These are phyloP conservation scores for Hygrocybe punicea DNA, from an alignment of 768 basidiomycete species.

Conservation along the genomic window DNA sequence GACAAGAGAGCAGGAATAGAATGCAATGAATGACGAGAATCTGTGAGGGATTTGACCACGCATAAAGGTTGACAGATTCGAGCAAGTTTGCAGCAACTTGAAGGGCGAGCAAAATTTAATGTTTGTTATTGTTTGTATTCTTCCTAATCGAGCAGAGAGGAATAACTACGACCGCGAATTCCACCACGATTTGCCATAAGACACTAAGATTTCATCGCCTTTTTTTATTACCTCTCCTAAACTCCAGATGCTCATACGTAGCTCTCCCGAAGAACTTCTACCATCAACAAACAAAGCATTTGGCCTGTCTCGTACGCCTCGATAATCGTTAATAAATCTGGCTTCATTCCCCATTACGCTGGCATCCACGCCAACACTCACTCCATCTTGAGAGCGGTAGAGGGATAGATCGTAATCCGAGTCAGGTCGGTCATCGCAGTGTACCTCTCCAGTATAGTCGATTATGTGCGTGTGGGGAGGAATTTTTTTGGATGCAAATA, in stretches of 20 bases:
- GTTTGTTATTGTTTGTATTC: neutral
- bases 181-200: conserved; percentile 91
- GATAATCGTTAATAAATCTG: conserved; percentile 87
- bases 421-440: conserved; percentile 65
- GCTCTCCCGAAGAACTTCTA: conserved; percentile 52
- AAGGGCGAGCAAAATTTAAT: too few species aligned
- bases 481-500: conserved; percentile 77
- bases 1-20: conserved; percentile 53
- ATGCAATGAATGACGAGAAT: conserved; percentile 54
- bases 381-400: conserved; percentile 52
- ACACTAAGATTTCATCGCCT: conserved; percentile 82
- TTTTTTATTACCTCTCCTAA: conserved; percentile 57
- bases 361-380: conserved; percentile 78
- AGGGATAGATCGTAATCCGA: conserved; percentile 91
- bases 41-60: conserved; percentile 49
- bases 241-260: conserved; percentile 77
- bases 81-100: conserved; percentile 5
- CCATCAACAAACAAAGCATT: conserved; percentile 70
- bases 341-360: conserved; percentile 76
- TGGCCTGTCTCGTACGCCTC: conserved; percentile 65
- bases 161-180: conserved; percentile 43
- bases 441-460: conserved; percentile 80
- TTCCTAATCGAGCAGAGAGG: neutral
- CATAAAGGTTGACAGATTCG: conserved; percentile 35
- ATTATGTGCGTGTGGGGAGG: conserved; percentile 62